phyloP scores from a whole-genome alignment of 345 rosid genomes.

The Rubroshorea leprosula region DNA sequence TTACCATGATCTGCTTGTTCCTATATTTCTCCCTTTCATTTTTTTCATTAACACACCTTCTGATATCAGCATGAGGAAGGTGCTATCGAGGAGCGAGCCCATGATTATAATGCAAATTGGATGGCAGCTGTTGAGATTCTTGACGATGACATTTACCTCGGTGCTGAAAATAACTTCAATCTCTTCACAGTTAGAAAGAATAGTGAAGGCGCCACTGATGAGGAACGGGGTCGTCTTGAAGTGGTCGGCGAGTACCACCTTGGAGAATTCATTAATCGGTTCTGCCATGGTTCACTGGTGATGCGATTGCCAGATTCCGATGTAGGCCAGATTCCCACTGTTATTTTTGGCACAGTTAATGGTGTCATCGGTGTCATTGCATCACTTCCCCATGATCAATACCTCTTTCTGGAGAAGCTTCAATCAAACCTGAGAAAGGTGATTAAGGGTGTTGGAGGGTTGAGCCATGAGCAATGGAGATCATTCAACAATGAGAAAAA shows the following conservation, averaged over 20 bases:
- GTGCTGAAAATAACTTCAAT: conserved; percentile 80
- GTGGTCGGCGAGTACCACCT: conserved; percentile 88
- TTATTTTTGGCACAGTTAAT: conserved; percentile 78
- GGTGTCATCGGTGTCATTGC: conserved; percentile 94
- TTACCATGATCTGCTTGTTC: no score
- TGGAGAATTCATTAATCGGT: conserved; percentile 85
- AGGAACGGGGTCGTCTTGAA: conserved; percentile 79
- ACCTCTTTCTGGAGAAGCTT: conserved; percentile 68
- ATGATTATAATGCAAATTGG: conserved; percentile 87
- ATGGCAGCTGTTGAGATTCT: conserved; percentile 92
- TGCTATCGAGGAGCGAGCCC: conserved; percentile 81
- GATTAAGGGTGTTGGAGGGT: conserved; percentile 95
- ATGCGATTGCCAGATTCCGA: conserved; percentile 92
- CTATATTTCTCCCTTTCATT: no score
- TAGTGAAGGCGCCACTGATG: conserved; percentile 85
- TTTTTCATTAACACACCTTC: no score
- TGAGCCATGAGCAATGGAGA: conserved; percentile 93
- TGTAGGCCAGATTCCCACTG: conserved; percentile 76
- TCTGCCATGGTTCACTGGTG: conserved; percentile 91
- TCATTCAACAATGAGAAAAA: conserved; percentile 84
- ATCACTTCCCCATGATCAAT: conserved; percentile 77
- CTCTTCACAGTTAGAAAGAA: conserved; percentile 76
- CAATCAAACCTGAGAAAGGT: conserved; percentile 73
- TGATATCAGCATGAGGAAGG: conserved; percentile 80
- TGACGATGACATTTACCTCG: conserved; percentile 77